These are phyloP conservation scores for Trametes maxima DNA, from an alignment of 768 basidiomycete genomes.

Conservation along the genomic window DNA sequence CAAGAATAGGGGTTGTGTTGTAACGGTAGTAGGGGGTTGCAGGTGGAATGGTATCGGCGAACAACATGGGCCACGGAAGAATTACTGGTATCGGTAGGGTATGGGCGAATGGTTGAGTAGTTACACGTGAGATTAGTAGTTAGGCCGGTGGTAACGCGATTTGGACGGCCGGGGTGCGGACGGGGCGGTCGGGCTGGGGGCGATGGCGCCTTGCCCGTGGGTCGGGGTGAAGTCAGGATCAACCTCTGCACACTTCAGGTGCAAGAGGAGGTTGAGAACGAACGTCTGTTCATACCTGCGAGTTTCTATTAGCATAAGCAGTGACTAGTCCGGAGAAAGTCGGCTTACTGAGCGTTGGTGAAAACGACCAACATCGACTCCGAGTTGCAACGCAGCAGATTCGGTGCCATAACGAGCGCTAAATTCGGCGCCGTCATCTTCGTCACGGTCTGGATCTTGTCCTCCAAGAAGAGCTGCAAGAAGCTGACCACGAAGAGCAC, in stretches of 20 bases:
- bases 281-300: conserved; percentile 85
- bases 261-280: conserved; percentile 79
- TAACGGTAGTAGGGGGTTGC: background rate
- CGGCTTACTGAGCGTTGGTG: conserved; percentile 84
- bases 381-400: conserved; percentile 82
- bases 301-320: background rate
- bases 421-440: conserved; percentile 92
- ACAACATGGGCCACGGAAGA: conserved; percentile 15
- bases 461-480: conserved; percentile 84
- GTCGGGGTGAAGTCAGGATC: conserved; percentile 77
- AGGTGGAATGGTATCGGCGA: conserved; percentile 1
- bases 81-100: conserved; percentile 23
- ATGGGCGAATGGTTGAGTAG: conserved; percentile 7
- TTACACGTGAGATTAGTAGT: conserved; percentile 17
- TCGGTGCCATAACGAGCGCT: conserved; percentile 91
- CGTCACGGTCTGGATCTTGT: conserved; percentile 67
- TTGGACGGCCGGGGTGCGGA: conserved; percentile 19
- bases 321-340: background rate
- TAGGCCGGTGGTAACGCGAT: conserved; percentile 16
- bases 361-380: conserved; percentile 89
- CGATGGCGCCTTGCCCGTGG: conserved; percentile 77
- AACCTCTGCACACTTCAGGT: conserved; percentile 75
- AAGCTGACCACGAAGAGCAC: conserved; percentile 90
- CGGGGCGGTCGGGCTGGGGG: conserved; percentile 35
- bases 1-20: background rate